Evolutionary conservation across 1,284 basidiomycete species (phyloP).

Genomic region (Trichosporon ovoides): DNA sequence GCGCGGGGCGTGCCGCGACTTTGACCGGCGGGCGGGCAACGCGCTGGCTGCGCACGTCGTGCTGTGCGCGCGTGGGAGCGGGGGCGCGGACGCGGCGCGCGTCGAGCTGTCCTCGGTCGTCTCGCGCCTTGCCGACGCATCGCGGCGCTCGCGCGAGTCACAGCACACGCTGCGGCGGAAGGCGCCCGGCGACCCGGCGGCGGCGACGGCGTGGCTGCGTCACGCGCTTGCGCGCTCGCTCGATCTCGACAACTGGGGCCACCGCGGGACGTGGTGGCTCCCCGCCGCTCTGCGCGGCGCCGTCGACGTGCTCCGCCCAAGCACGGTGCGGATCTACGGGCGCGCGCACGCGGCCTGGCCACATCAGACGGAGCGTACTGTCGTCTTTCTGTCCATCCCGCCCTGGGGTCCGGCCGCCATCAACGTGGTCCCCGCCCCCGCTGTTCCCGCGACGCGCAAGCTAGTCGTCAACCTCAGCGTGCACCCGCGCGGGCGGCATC

Average conservation of each 20-base stretch:
- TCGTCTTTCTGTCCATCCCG: background rate
- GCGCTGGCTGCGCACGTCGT: slow-evolving; percentile 1
- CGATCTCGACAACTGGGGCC: background rate
- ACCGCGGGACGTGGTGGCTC: background rate
- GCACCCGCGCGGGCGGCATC: background rate
- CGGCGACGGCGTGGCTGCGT: background rate
- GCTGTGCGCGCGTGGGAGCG: background rate
- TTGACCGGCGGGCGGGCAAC: background rate
- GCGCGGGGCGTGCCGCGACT: background rate
- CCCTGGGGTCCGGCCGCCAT: background rate
- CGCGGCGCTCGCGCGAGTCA: too few relatives aligned
- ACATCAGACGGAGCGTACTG: background rate
- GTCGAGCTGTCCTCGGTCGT: background rate
- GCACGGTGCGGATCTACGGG: background rate
- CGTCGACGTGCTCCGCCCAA: background rate
- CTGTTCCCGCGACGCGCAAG: background rate
- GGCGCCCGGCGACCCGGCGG: background rate
- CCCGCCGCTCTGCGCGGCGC: background rate
- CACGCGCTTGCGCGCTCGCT: background rate
- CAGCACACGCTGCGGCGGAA: background rate
- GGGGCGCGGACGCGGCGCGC: background rate
- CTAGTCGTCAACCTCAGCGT: background rate
- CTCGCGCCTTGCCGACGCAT: too few relatives aligned
- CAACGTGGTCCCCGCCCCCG: background rate
- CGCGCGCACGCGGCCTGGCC: background rate